Base-by-base conservation (phyloP, 345 rosid genomes). In the Barbarea vulgaris region DNA sequence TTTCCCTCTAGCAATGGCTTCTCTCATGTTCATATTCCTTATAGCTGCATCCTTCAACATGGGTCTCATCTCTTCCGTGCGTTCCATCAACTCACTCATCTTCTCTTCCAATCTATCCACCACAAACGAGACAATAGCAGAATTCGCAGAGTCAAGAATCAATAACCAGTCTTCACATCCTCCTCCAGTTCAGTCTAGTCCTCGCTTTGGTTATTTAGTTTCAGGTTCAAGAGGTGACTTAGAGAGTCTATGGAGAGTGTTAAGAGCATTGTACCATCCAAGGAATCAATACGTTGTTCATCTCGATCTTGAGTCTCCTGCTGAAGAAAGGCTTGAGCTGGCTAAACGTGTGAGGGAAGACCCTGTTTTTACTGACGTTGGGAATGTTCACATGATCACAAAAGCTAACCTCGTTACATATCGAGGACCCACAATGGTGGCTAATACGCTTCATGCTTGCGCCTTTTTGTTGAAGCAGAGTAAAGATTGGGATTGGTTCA, bases 221-320 rank as follows among this genome's bases (percentile, higher is more conserved):
- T 88, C 97, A 21, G 99, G 99, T 21, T 95, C 99, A 15, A 92
- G 81, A 81, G 99, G 97, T 69, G 99, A 95, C 70, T 72, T 89
- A 58, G 93, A 92, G 28, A 89, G 87, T 82, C 94, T 95, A 27
- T 95, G 99, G 99, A 89, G 99, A 70, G 89, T 94, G 48, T 93
- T 95, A 28, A 87, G 84, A 36, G 88, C 96, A 0, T 78, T 95
- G 56, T 95, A 95, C 80, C 99, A 95, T 80, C 99, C 99, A 0
- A 58, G 87, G 80, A 95, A 95, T 75, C 96, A 91, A 9, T 93
- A 95, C 75, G 86, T 91, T 48, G 85, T 95, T 77, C 99, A 95
- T 84, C 84, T 95, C 72, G 98, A 95, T 84, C 94, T 95, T 5
- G 99, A 93, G 75, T 85, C 99, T 6, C 87, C 97, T 1, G 82